phyloP scores from a whole-genome alignment of 257 asterid species.

The Gentiana dahurica region DNA sequence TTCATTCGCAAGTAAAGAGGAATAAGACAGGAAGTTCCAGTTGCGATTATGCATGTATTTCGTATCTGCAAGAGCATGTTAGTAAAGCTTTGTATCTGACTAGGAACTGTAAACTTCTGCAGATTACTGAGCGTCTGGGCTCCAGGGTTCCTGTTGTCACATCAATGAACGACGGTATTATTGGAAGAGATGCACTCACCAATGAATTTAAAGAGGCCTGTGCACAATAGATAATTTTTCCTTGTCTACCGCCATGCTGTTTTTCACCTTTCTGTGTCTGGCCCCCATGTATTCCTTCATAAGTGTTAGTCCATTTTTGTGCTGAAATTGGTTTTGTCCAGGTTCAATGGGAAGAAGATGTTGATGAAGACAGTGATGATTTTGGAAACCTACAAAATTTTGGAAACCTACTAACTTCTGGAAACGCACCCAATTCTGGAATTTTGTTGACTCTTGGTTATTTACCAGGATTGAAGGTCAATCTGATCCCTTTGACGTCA shows the following conservation, averaged over 20 bases:
- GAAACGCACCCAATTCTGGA: slow-evolving; percentile 19
- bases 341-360: slow-evolving; percentile 57
- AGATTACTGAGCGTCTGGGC: slow-evolving; percentile 49
- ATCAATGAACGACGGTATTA: slow-evolving; percentile 48
- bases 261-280: not conserved
- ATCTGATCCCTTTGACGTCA: slow-evolving; percentile 31
- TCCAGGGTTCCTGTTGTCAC: slow-evolving; percentile 40
- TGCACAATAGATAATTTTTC: not conserved
- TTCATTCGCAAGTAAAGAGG: no score
- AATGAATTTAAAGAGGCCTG: slow-evolving; percentile 54
- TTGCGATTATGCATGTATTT: not conserved
- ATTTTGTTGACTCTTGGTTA: slow-evolving; percentile 59
- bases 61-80: not conserved
- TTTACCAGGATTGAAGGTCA: slow-evolving; percentile 56
- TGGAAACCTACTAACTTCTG: not conserved
- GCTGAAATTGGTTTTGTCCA: slow-evolving; percentile 13
- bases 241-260: not conserved
- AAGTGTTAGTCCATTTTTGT: not conserved
- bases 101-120: slow-evolving; percentile 18
- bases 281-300: not conserved
- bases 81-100: not conserved
- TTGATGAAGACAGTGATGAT: slow-evolving; percentile 21
- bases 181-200: slow-evolving; percentile 47
- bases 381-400: not conserved
- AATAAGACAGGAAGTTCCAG: not conserved